Evolutionary conservation across 2,329 filamentous ascomycete genomes (phyloP).

Genomic region (Didymella arachidicola): DNA sequence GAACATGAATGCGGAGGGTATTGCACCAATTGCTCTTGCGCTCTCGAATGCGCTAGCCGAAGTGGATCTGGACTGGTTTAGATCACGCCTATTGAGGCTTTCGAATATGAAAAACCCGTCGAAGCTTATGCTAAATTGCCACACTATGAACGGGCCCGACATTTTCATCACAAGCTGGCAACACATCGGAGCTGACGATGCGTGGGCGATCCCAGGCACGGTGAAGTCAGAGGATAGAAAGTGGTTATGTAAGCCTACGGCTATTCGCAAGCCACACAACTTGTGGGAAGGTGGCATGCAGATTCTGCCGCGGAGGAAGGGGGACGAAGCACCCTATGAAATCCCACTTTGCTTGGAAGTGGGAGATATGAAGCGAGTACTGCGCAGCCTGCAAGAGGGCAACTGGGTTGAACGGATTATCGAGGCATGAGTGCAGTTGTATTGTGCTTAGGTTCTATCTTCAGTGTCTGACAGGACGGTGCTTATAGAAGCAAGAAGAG

Average conservation of each 20-base stretch:
- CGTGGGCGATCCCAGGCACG: conserved; percentile 38
- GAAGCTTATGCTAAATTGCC: conserved; percentile 12
- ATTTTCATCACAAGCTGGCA: conserved; percentile 42
- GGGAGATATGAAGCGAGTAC: conserved; percentile 28
- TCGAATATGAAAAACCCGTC: conserved; percentile 14
- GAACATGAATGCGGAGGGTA: background rate
- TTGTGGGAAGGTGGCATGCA: conserved; percentile 35
- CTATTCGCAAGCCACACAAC: conserved; percentile 32
- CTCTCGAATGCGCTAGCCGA: background rate
- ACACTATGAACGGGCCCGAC: conserved; percentile 32
- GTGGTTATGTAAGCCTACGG: conserved; percentile 22
- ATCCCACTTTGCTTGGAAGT: conserved; percentile 30
- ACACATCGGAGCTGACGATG: conserved; percentile 31
- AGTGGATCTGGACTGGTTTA: conserved; percentile 20
- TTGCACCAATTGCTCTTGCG: conserved; percentile 5
- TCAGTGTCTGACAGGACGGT: background rate
- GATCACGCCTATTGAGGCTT: conserved; percentile 17
- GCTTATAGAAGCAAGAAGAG: background rate
- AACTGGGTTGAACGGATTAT: conserved; percentile 1
- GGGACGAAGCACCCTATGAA: conserved; percentile 21
- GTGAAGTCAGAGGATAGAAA: background rate
- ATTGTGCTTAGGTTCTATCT: background rate
- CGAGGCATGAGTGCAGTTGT: background rate
- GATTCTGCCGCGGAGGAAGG: conserved; percentile 29
- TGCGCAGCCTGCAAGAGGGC: conserved; percentile 16